These are phyloP conservation scores for Hypoxylon sp. DNA, from an alignment of 2,329 filamentous ascomycete species.

Conservation along the genomic window DNA sequence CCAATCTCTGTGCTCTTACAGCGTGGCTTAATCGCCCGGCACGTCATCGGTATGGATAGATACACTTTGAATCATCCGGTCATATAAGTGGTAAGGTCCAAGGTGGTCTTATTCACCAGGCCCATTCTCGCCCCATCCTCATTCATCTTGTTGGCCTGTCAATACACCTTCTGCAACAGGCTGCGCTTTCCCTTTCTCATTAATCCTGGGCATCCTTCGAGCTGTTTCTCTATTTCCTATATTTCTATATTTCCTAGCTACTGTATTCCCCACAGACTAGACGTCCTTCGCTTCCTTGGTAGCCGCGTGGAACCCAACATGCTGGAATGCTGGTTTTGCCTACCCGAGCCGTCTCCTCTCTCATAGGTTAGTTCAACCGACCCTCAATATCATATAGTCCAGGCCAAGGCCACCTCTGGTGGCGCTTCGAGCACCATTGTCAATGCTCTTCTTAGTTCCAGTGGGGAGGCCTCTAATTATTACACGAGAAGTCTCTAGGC, in stretches of 20 bases:
- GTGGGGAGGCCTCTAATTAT: slow-evolving; percentile 28
- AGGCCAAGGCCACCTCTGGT: slow-evolving; percentile 38
- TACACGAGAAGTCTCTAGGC: slow-evolving; percentile 34
- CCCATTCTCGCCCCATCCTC: slow-evolving; percentile 39
- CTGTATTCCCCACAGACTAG: slow-evolving; percentile 45
- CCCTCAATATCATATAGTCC: slow-evolving; percentile 41
- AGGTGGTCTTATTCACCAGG: slow-evolving; percentile 34
- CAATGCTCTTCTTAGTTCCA: slow-evolving; percentile 25
- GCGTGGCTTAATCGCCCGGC: slow-evolving; percentile 40
- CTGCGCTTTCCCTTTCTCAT: slow-evolving; percentile 35
- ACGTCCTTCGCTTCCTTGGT: slow-evolving; percentile 43
- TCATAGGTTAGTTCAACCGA: slow-evolving; percentile 51
- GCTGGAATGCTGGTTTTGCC: slow-evolving; percentile 54
- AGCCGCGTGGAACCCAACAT: slow-evolving; percentile 48
- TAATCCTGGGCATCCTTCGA: slow-evolving; percentile 41
- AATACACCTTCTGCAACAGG: slow-evolving; percentile 47
- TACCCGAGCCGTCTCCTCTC: slow-evolving; percentile 44
- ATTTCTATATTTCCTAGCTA: slow-evolving; percentile 43
- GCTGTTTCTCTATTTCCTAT: slow-evolving; percentile 37
- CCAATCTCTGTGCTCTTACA: slow-evolving; percentile 28
- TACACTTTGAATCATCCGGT: slow-evolving; percentile 26
- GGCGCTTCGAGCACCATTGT: slow-evolving; percentile 43
- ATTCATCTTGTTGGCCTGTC: slow-evolving; percentile 38
- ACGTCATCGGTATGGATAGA: slow-evolving; percentile 34
- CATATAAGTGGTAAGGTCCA: slow-evolving; percentile 29